phyloP scores from a whole-genome alignment of 345 rosid genomes.

The Ceriops zippeliana region DNA sequence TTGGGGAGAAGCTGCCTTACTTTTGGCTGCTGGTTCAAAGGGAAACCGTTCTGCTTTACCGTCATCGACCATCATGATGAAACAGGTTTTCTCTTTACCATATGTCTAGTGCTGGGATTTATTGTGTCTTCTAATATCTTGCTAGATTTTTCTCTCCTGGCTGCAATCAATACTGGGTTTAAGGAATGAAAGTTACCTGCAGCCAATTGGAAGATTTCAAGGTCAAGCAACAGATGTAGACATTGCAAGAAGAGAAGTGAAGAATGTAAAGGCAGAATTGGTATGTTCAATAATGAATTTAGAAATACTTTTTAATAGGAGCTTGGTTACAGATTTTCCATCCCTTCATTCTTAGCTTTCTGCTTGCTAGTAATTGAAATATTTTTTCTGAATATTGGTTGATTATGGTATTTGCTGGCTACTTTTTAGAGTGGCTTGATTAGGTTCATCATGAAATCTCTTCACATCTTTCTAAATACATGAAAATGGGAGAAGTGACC shows the following conservation, averaged over 20 bases:
- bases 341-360: neutral
- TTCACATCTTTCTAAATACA: neutral
- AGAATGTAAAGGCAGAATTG: slow-evolving; percentile 62
- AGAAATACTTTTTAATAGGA: neutral
- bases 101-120: slow-evolving; percentile 12
- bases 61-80: slow-evolving; percentile 67
- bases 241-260: slow-evolving; percentile 70
- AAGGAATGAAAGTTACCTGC: slow-evolving; percentile 18
- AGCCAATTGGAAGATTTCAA: slow-evolving; percentile 93
- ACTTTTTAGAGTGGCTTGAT: too few relatives aligned
- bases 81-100: slow-evolving; percentile 40
- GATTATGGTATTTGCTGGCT: neutral
- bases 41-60: slow-evolving; percentile 69
- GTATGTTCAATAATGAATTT: slow-evolving; percentile 40
- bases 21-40: slow-evolving; percentile 63
- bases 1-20: slow-evolving; percentile 98
- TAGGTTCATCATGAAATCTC: too few relatives aligned
- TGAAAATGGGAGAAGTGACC: neutral
- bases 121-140: slow-evolving; percentile 6
- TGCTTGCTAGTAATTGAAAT: neutral
- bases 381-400: neutral
- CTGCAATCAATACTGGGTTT: neutral
- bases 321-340: slow-evolving; percentile 1
- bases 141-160: slow-evolving; percentile 4
- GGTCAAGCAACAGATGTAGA: slow-evolving; percentile 92